Evolutionary conservation across 2,329 filamentous ascomycete genomes (phyloP).

Genomic region (Chaetomium sp.): DNA sequence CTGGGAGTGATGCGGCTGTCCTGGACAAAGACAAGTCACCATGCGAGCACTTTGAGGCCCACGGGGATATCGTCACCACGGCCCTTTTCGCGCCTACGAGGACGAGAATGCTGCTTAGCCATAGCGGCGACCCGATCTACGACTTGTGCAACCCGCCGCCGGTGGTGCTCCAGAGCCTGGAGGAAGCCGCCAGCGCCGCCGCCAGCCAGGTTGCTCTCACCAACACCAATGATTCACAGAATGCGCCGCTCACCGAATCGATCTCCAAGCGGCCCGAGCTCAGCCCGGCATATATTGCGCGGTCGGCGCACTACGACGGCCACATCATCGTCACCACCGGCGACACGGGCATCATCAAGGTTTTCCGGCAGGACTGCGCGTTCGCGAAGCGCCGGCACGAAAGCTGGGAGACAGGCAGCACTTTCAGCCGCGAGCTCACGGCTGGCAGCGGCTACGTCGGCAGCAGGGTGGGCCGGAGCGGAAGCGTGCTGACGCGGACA

Average conservation of each 20-base stretch:
- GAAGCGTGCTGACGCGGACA: slow-evolving; percentile 58
- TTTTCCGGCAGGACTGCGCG: slow-evolving; percentile 94
- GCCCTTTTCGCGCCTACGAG: slow-evolving; percentile 80
- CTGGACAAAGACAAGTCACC: slow-evolving; percentile 81
- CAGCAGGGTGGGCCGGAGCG: slow-evolving; percentile 60
- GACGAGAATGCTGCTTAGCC: slow-evolving; percentile 74
- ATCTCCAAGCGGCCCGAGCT: slow-evolving; percentile 58
- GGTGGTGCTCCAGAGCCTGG: slow-evolving; percentile 74
- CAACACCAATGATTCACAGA: slow-evolving; percentile 42
- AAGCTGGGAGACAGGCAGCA: slow-evolving; percentile 75
- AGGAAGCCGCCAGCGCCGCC: slow-evolving; percentile 54
- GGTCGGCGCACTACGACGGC: slow-evolving; percentile 74
- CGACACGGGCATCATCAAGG: slow-evolving; percentile 84
- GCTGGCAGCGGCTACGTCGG: slow-evolving; percentile 60
- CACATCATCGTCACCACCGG: slow-evolving; percentile 94
- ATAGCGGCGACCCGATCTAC: slow-evolving; percentile 89
- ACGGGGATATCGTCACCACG: slow-evolving; percentile 85
- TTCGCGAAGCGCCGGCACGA: slow-evolving; percentile 75
- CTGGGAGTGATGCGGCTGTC: slow-evolving; percentile 60
- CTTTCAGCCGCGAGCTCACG: slow-evolving; percentile 70
- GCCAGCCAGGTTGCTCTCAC: slow-evolving; percentile 47
- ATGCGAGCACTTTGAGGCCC: slow-evolving; percentile 87
- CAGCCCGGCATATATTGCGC: slow-evolving; percentile 74
- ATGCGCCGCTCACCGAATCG: slow-evolving; percentile 34
- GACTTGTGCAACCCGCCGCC: slow-evolving; percentile 95